phyloP scores from a whole-genome alignment of 768 basidiomycete species.

The Ramaria sp. region DNA sequence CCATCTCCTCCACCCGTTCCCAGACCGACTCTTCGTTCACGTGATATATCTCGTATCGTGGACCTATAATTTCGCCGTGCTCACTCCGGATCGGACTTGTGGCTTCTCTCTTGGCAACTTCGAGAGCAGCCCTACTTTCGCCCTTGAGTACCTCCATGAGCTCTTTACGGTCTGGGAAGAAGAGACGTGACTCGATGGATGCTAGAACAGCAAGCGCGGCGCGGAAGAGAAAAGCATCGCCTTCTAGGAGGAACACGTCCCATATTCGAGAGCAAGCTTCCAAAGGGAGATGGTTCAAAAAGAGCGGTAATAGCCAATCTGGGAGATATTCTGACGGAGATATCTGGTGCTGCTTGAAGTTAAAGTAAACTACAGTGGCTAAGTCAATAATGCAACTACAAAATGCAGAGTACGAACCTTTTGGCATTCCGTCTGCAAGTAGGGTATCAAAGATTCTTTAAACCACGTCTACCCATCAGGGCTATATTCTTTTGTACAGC shows the following conservation, averaged over 20 bases:
- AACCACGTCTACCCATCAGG: neutral
- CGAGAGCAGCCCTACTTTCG: conserved; percentile 71
- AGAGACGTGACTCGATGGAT: conserved; percentile 74
- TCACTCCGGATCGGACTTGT: conserved; percentile 14
- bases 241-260: conserved; percentile 82
- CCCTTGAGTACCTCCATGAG: conserved; percentile 77
- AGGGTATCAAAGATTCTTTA: conserved; percentile 84
- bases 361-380: conserved; percentile 66
- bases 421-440: conserved; percentile 88
- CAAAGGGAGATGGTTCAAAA: conserved; percentile 80
- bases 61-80: conserved; percentile 6
- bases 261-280: conserved; percentile 84
- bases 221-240: conserved; percentile 83
- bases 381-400: neutral
- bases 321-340: conserved; percentile 76
- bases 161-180: conserved; percentile 78
- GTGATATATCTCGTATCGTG: conserved; percentile 79
- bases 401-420: conserved; percentile 37
- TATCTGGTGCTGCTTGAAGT: conserved; percentile 89
- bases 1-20: conserved; percentile 72
- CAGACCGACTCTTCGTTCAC: conserved; percentile 79
- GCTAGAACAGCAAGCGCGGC: conserved; percentile 74
- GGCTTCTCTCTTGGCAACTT: conserved; percentile 71
- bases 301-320: conserved; percentile 74
- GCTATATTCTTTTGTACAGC: neutral